phyloP scores from a whole-genome alignment of 176 grass and related monocot genomes.

The Urochloa ruziziensis region DNA sequence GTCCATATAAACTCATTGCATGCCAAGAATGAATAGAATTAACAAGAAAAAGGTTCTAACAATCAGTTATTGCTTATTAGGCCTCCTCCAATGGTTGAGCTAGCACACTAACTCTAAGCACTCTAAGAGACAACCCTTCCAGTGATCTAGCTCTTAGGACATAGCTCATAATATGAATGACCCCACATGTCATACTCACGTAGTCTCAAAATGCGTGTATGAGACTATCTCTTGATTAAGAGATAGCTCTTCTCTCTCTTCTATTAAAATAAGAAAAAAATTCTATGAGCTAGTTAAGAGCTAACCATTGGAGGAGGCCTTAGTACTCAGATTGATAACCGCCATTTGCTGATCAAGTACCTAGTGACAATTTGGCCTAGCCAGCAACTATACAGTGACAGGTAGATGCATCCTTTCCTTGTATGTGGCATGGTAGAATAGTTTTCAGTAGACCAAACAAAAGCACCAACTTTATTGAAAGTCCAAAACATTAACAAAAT shows the following conservation, averaged over 20 bases:
- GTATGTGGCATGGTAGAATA: not conserved
- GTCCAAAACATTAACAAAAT: not conserved
- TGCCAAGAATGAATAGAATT: not conserved
- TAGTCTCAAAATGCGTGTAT: no score
- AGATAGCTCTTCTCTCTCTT: no score
- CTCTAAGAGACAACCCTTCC: no score
- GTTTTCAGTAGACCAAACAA: not conserved
- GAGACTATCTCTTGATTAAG: no score
- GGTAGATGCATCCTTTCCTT: not conserved
- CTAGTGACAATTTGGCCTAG: not conserved
- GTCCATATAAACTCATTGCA: not conserved
- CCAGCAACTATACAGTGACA: not conserved
- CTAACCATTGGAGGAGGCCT: no score
- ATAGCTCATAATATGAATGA: no score
- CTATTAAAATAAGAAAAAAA: no score
- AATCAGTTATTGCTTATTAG: not conserved
- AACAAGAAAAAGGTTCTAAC: not conserved
- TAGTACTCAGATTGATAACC: not conserved
- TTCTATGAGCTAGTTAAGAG: no score
- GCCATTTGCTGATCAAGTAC: not conserved
- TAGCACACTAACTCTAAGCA: no score
- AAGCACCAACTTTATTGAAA: not conserved
- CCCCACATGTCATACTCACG: no score
- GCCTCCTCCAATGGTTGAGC: no score
- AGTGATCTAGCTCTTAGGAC: no score